phyloP scores from a whole-genome alignment of 768 basidiomycete species.

The Cystofilobasidium ferigula region DNA sequence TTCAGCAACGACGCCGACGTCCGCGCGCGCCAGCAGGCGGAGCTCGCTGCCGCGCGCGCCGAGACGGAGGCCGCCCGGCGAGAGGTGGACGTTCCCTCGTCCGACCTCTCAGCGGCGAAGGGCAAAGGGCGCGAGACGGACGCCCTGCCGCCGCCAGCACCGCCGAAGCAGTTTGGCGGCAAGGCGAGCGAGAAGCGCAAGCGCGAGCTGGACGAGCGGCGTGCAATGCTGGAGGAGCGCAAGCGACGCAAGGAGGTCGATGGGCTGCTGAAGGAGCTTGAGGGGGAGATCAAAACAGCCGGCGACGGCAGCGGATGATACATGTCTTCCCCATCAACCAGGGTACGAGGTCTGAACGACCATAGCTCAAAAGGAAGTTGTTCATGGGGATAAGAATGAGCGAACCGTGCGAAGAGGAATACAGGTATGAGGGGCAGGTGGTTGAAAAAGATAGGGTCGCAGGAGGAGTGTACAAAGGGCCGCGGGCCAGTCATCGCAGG shows the following conservation, averaged over 20 bases:
- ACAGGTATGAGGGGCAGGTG: too few species aligned
- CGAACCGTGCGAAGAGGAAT: too few species aligned
- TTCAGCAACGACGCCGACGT: constrained; percentile 78
- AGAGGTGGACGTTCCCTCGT: constrained; percentile 41
- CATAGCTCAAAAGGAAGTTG: too few species aligned
- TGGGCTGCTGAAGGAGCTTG: background rate
- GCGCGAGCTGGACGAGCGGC: constrained; percentile 69
- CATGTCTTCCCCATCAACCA: too few species aligned
- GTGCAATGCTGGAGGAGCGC: constrained; percentile 31
- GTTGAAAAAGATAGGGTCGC: too few species aligned
- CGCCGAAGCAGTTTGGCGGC: constrained; percentile 32
- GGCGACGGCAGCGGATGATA: background rate
- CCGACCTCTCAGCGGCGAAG: constrained; percentile 45
- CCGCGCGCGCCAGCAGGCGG: constrained; percentile 69
- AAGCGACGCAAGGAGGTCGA: constrained; percentile 17
- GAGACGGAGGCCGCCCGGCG: constrained; percentile 59
- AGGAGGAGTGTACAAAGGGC: too few species aligned
- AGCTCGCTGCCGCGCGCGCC: constrained; percentile 53
- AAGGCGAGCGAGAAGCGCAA: constrained; percentile 64
- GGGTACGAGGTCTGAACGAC: too few species aligned
- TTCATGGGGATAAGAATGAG: too few species aligned
- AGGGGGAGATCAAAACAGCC: background rate
- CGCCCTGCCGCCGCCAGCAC: background rate
- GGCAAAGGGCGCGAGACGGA: constrained; percentile 8
- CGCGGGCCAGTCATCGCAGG: too few species aligned